These are phyloP conservation scores for Cercospora sesami DNA, from an alignment of 2,329 filamentous ascomycete species.

Conservation along the genomic window DNA sequence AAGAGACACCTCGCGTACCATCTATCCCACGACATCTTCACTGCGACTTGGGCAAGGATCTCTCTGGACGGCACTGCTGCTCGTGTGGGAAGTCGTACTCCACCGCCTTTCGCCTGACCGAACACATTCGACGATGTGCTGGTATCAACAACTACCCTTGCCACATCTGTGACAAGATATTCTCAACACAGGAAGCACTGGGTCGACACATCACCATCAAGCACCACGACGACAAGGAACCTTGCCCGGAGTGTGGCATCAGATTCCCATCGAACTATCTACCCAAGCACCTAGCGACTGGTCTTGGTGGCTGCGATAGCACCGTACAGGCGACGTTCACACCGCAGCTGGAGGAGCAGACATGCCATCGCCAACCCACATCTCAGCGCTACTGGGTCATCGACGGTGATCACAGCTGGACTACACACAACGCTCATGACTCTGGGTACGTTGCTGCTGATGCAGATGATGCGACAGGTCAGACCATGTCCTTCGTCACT, in stretches of 20 bases:
- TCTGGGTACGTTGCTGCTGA: conserved; percentile 12
- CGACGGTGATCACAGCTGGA: conserved; percentile 27
- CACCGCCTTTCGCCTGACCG: conserved; percentile 18
- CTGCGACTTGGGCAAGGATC: conserved; percentile 25
- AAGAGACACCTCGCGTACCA: conserved; percentile 5
- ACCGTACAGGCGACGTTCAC: conserved; percentile 21
- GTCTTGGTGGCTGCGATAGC: conserved; percentile 28
- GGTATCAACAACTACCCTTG: conserved; percentile 25
- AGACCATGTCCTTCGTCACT: conserved; percentile 26
- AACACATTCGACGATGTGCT: conserved; percentile 25
- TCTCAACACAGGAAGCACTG: conserved; percentile 15
- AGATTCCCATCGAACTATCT: conserved; percentile 22
- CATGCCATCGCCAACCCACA: conserved; percentile 12
- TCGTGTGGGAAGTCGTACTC: conserved; percentile 29
- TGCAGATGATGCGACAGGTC: conserved; percentile 17
- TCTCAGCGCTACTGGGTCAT: conserved; percentile 30
- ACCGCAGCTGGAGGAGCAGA: conserved; percentile 20
- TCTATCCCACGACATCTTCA: conserved; percentile 21
- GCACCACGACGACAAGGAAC: conserved; percentile 24
- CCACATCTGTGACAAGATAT: conserved; percentile 26
- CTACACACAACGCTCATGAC: neutral
- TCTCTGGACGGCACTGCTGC: conserved; percentile 24
- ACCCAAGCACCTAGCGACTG: conserved; percentile 27
- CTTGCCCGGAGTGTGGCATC: conserved; percentile 29
- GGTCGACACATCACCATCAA: conserved; percentile 19